These are phyloP conservation scores for Aspergillus olivimuriae DNA, from an alignment of 495 filamentous ascomycete species.

Conservation along the genomic window DNA sequence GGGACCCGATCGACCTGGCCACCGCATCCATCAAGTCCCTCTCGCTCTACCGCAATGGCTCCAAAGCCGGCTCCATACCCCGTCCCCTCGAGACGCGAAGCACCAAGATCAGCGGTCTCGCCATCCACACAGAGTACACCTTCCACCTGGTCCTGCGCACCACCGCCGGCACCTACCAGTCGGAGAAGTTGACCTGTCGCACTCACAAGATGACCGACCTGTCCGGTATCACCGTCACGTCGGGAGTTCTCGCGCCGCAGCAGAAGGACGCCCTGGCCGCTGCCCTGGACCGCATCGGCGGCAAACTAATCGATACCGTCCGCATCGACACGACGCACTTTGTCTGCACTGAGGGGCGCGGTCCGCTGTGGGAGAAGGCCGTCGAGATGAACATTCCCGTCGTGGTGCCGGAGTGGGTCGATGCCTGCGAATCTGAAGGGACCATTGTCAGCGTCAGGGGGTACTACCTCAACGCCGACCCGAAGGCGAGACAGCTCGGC, in stretches of 20 bases:
- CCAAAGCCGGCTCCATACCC: conserved; percentile 92
- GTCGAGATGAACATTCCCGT: conserved; percentile 98
- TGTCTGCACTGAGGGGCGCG: conserved; percentile 92
- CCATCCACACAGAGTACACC: conserved; percentile 88
- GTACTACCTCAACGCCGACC: conserved; percentile 91
- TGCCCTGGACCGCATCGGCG: conserved; percentile 83
- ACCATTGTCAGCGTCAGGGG: conserved; percentile 89
- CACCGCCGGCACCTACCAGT: conserved; percentile 77
- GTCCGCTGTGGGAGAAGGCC: conserved; percentile 88
- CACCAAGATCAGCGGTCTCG: conserved; percentile 96
- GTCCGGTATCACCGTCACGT: conserved; percentile 90
- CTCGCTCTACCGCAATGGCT: conserved; percentile 88
- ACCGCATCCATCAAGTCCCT: conserved; percentile 85
- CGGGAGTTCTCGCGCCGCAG: conserved; percentile 73
- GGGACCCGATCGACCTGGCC: conserved; percentile 90
- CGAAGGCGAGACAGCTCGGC: conserved; percentile 54
- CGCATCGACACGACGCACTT: conserved; percentile 98
- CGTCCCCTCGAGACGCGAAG: conserved; percentile 74
- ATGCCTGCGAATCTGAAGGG: conserved; percentile 88
- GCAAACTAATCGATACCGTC: conserved; percentile 83
- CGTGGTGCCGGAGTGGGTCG: conserved; percentile 95
- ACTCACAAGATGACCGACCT: conserved; percentile 99
- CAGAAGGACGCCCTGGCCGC: conserved; percentile 65
- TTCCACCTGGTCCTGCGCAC: conserved; percentile 92
- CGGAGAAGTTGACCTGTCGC: conserved; percentile 75